Conservation (phyloP, 2,329 filamentous ascomycete genomes). For the Exutisphaerella laricina region DNA sequence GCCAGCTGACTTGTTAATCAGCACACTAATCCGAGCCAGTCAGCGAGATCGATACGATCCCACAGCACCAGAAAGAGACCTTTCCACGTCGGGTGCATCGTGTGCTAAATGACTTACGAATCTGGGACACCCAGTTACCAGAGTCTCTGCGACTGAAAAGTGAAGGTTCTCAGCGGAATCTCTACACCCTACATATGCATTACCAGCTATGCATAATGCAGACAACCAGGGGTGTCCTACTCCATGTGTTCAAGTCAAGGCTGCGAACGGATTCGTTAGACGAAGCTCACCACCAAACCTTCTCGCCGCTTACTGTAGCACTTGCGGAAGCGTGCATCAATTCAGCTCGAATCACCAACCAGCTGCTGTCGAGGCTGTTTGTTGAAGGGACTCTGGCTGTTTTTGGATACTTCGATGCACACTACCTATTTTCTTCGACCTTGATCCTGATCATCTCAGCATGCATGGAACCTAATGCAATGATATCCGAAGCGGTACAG, state of each 20-base stretch:
- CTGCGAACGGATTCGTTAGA: constrained; percentile 1
- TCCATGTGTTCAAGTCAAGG: constrained; percentile 29
- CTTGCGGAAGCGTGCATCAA: constrained; percentile 40
- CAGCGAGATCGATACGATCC: constrained; percentile 23
- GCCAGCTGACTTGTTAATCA: too few species aligned
- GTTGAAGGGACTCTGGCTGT: constrained; percentile 44
- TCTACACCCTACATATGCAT: constrained; percentile 35
- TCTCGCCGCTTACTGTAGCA: constrained; percentile 30
- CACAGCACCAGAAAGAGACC: constrained; percentile 19
- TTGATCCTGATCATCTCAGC: constrained; percentile 42
- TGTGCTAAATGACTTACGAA: constrained; percentile 35
- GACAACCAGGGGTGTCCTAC: constrained; percentile 32
- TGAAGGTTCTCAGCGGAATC: constrained; percentile 25
- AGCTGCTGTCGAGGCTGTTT: constrained; percentile 42
- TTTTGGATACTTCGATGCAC: constrained; percentile 45
- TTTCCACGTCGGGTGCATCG: constrained; percentile 37
- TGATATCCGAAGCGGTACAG: constrained; percentile 38
- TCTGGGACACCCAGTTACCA: constrained; percentile 36
- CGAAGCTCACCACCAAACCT: constrained; percentile 10
- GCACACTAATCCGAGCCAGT: too few species aligned
- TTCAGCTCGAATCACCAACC: constrained; percentile 42
- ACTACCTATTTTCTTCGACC: constrained; percentile 46
- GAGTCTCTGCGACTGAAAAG: constrained; percentile 31
- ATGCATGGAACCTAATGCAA: constrained; percentile 32
- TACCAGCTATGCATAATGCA: constrained; percentile 36